Base-by-base conservation (phyloP, 2,329 filamentous ascomycete species). In the Ceratocystis cubensis region DNA sequence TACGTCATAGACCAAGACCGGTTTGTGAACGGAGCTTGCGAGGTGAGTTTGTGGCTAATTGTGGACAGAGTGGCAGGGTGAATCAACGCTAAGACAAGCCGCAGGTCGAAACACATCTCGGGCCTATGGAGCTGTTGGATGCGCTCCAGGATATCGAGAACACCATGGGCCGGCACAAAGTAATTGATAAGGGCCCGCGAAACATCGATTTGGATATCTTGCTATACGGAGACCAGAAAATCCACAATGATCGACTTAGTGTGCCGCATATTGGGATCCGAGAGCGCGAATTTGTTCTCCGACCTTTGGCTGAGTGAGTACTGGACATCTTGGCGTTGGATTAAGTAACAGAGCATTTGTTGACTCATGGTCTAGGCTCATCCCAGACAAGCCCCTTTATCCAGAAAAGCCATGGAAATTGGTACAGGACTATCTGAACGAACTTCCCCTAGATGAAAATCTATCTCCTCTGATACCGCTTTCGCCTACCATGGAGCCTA, bases 191-290 rank as follows among this genome's bases (percentile, higher is more conserved):
- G 74, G 94, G 94, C 0, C 94, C 94, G 1, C 84, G 94, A 33
- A 96, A 91, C 73, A 96, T 99, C 69, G 94, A 99, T 73, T 80
- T 99, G 15, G 94, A 99, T 73, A 91, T 99, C 61, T 78, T 97
- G 20, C 79, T 96, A 1, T 96, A 96, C 73, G 87, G 86, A 63
- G 77, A 88, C 66, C 77, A 87, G 68, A 78, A 76, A 2, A 77
- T 96, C 64, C 76, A 84, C 50, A 81, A 89, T 70, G 83, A 88
- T 53, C 84, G 91, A 22, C 83, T 99, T n/a, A 87, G 81, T 30
- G 81, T 99, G 33, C 94, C 94, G 10, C 94, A 99, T 74, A 80
- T 84, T 41, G 81, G 89, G 56, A 96, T 99, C 78, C 78, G 87
- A 1, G 94, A 99, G 75, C 83, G 94, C 63, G 92, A 96, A 75